A percentile compares a stretch with the other conserved stretches of the same genome.
Conservation (phyloP, 2,329 filamentous ascomycete genomes). For the Sarocladium kiliense region DNA sequence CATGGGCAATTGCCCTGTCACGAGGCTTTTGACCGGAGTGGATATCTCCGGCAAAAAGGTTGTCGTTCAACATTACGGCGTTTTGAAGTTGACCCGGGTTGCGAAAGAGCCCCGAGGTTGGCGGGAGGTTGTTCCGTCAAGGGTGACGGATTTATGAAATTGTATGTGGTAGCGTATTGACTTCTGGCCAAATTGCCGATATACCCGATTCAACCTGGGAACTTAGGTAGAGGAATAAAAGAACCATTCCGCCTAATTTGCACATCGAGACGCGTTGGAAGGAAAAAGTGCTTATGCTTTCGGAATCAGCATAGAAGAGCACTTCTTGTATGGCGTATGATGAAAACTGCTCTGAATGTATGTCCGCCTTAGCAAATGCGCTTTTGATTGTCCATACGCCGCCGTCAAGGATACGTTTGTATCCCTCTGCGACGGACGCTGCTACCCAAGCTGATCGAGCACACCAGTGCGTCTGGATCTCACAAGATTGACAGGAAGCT, state of each 20-base stretch:
- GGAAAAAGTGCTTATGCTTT: too few relatives aligned
- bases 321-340: too few relatives aligned
- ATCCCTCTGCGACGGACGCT: too few relatives aligned
- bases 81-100: slow-evolving; percentile 7
- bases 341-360: too few relatives aligned
- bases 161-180: slow-evolving; percentile 12
- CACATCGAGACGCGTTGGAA: too few relatives aligned
- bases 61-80: slow-evolving; percentile 15
- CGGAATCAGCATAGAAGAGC: too few relatives aligned
- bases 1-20: slow-evolving; percentile 4
- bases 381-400: too few relatives aligned
- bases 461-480: too few relatives aligned
- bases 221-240: slow-evolving; percentile 10
- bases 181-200: slow-evolving; percentile 7
- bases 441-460: too few relatives aligned
- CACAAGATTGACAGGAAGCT: too few relatives aligned
- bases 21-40: not conserved
- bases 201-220: slow-evolving; percentile 18
- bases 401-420: too few relatives aligned
- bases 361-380: too few relatives aligned
- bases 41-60: not conserved
- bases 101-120: not conserved
- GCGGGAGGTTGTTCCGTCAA: not conserved
- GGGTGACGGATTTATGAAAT: slow-evolving; percentile 9
- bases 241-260: slow-evolving; percentile 5